These are phyloP conservation scores for Mollisiaceae sp. DNA, from an alignment of 2,329 filamentous ascomycete genomes.

Conservation along the genomic window DNA sequence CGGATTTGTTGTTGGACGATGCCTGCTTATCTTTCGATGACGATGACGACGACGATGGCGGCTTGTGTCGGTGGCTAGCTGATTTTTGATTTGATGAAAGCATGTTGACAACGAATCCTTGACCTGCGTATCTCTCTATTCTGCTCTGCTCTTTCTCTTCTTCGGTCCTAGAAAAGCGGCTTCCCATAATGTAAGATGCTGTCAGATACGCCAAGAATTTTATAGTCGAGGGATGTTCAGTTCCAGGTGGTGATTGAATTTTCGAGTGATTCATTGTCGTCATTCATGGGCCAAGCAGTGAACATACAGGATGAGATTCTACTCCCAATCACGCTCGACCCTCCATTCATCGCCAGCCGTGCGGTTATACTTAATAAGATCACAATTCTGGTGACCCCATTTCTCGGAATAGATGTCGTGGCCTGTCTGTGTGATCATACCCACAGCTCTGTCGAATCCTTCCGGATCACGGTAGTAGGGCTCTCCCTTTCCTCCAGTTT, in stretches of 20 bases:
- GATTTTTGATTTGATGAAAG: not conserved
- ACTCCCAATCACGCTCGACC: constrained; percentile 48
- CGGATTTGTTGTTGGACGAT: not conserved
- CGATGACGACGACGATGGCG: not conserved
- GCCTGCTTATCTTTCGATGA: not conserved
- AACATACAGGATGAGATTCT: not conserved
- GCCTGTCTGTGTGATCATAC: constrained; percentile 52
- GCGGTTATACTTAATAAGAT: constrained; percentile 45
- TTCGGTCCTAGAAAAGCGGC: not conserved
- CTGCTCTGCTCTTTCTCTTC: not conserved
- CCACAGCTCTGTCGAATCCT: constrained; percentile 50
- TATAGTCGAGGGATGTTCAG: not conserved
- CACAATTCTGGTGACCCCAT: constrained; percentile 52
- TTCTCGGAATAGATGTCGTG: constrained; percentile 48
- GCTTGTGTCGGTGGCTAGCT: not conserved
- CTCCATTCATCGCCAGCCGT: constrained; percentile 51
- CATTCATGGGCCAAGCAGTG: not conserved
- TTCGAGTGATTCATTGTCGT: not conserved
- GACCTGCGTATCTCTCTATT: not conserved
- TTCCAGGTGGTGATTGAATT: not conserved
- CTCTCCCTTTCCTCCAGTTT: constrained; percentile 56
- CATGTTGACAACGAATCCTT: not conserved
- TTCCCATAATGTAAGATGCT: not conserved
- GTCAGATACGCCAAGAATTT: not conserved
- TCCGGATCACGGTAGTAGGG: constrained; percentile 56